phyloP scores from a whole-genome alignment of 1,284 basidiomycete genomes.

The Rhodotorula sp. region DNA sequence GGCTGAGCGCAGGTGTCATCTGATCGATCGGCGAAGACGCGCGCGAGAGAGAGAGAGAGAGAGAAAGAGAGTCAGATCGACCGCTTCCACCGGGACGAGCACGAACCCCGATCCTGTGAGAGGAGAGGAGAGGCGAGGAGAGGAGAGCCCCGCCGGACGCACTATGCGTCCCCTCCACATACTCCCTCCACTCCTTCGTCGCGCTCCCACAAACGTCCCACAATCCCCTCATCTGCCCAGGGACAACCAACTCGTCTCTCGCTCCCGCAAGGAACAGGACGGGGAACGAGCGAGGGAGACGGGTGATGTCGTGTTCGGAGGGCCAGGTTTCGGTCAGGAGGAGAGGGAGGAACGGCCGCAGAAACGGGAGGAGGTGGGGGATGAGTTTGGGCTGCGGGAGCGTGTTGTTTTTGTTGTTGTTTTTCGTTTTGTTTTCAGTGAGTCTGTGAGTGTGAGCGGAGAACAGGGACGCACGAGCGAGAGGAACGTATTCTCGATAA shows the following conservation, averaged over 20 bases:
- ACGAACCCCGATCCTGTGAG: too few relatives aligned
- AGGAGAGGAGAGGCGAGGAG: too few relatives aligned
- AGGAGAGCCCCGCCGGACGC: neutral
- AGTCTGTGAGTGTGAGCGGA: neutral
- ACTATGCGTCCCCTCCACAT: conserved; percentile 39
- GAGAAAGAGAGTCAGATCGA: neutral
- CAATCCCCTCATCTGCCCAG: conserved; percentile 75
- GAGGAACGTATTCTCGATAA: conserved; percentile 90
- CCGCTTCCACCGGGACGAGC: too few relatives aligned
- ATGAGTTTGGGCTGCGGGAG: conserved; percentile 61
- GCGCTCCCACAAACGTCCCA: conserved; percentile 59
- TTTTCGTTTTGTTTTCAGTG: too few relatives aligned
- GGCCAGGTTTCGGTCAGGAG: conserved; percentile 85
- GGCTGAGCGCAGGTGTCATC: conserved; percentile 39
- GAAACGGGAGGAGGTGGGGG: conserved; percentile 73
- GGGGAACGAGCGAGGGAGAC: conserved; percentile 57
- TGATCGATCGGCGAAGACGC: neutral
- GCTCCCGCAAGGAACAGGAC: conserved; percentile 81
- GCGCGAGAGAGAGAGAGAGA: too few relatives aligned
- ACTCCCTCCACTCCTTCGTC: conserved; percentile 51
- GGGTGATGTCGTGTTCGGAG: conserved; percentile 17
- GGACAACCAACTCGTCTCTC: conserved; percentile 80
- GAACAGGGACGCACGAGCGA: conserved; percentile 55
- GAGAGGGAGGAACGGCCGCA: conserved; percentile 68
- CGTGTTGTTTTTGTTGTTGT: too few relatives aligned